phyloP scores from a whole-genome alignment of 306 rosid genomes.

The Cicer chorassanicum region DNA sequence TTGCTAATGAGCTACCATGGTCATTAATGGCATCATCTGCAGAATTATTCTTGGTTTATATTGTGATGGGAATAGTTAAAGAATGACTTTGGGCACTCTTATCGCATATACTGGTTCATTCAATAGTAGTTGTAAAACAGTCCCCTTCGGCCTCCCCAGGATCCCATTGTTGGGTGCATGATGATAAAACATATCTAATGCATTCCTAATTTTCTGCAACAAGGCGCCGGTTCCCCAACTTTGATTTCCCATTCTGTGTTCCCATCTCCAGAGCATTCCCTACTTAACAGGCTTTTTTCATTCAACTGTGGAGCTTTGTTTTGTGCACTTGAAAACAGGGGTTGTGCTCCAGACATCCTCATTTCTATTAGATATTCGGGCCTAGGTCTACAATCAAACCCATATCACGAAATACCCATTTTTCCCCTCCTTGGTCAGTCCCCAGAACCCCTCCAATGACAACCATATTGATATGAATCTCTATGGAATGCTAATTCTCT shows the following conservation, averaged over 20 bases:
- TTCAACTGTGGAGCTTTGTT: not conserved
- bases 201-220: not conserved
- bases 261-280: not conserved
- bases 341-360: conserved; percentile 3
- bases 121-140: not conserved
- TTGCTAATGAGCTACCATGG: conserved; percentile 3
- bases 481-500: not conserved
- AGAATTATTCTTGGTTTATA: not conserved
- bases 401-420: conserved; percentile 2
- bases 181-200: not conserved
- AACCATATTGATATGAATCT: not conserved
- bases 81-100: not conserved
- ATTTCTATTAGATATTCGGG: conserved; percentile 5
- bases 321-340: not conserved
- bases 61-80: not conserved
- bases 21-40: not conserved
- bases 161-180: not conserved
- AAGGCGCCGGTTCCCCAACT: not conserved
- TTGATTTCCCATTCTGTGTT: not conserved
- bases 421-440: conserved; percentile 2
- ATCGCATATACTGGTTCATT: not conserved
- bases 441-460: not conserved
- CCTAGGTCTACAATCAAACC: not conserved
- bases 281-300: not conserved
- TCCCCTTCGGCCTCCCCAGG: not conserved